Evolutionary conservation across 1,139 yeast genomes (phyloP).

Genomic region (Scheffersomyces titani): DNA sequence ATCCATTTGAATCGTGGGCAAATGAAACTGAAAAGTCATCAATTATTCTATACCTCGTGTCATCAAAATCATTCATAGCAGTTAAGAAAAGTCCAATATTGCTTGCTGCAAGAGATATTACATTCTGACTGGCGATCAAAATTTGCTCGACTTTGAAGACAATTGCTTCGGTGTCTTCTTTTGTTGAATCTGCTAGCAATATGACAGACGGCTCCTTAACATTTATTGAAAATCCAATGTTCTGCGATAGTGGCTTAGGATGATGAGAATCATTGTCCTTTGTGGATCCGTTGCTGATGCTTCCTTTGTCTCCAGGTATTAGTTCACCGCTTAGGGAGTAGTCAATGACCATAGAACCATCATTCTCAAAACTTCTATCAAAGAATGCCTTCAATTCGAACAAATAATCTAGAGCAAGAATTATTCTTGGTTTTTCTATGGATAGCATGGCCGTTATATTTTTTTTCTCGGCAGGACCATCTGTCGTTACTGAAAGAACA

Average conservation of each 20-base stretch:
- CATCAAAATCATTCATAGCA: conserved; percentile 66
- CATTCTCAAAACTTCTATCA: conserved; percentile 42
- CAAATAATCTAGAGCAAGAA: conserved; percentile 83
- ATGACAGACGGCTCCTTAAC: conserved; percentile 79
- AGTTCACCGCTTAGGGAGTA: conserved; percentile 12
- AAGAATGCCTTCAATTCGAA: conserved; percentile 71
- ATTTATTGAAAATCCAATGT: conserved; percentile 62
- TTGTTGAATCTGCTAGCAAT: conserved; percentile 77
- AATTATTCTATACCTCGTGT: conserved; percentile 65
- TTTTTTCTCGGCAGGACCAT: conserved; percentile 40
- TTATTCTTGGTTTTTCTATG: conserved; percentile 77
- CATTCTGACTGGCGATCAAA: conserved; percentile 67
- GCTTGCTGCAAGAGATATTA: conserved; percentile 65
- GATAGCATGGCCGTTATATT: conserved; percentile 57
- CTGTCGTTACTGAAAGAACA: conserved; percentile 51
- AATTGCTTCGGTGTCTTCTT: conserved; percentile 75
- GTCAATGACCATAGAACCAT: conserved; percentile 17
- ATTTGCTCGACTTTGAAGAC: conserved; percentile 87
- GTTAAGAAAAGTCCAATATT: conserved; percentile 88
- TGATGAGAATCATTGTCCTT: conserved; percentile 8
- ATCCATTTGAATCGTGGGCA: conserved; percentile 70
- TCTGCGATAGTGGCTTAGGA: conserved; percentile 3
- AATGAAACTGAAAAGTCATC: conserved; percentile 88
- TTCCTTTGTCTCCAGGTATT: conserved; percentile 8
- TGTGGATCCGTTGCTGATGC: conserved; percentile 4